Evolutionary conservation across 345 rosid genomes (phyloP), one percentile per base, ranked within the genome.

Genomic region (Hirschfeldia incana): DNA sequence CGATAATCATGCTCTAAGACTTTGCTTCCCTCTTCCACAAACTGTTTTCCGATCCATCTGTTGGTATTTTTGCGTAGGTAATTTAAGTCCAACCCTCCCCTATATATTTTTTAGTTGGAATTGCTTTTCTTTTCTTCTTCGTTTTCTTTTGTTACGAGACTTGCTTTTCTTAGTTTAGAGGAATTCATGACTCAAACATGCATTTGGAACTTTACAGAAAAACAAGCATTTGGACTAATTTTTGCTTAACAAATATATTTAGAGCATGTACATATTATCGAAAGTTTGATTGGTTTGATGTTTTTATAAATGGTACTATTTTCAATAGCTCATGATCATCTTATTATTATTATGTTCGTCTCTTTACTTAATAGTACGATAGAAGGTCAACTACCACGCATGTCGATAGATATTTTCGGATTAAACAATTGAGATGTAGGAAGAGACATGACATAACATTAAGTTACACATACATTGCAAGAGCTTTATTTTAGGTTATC

Each of bases 311-410:
- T 13, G 21, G 46, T 39, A 67, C 67, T 42, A 42, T 5, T 29
- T 42, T 29, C 2, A 16, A 27, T n/a, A 59, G 34, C 49, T 66
- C 46, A 4, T 17, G 32, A 29, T 36, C 42, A 61, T 26, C 64
- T 33, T 63, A 49, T 39, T 39, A 39, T 39, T 39, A 34, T 7
- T 70, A 0, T 2, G 21, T 71, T 27, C 64, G 63, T 72, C 51
- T 32, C 66, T 42, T 16, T 78, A 13, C 42, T 32, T 33, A 58
- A 78, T 33, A 58, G 65, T 71, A 39, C 0, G 15, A 63, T 49
- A 78, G 72, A 78, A 78, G 15, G 82, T 67, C 82, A 78, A 66
- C 73, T 61, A 12, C 69, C 32, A 21, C n/a, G 67, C 17, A 39
- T 49, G 16, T 65, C 37, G 29, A 15, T 64, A 53, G 10, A 65